phyloP scores from a whole-genome alignment of 1,139 yeast species.

The Yamadazyma siamensis region DNA sequence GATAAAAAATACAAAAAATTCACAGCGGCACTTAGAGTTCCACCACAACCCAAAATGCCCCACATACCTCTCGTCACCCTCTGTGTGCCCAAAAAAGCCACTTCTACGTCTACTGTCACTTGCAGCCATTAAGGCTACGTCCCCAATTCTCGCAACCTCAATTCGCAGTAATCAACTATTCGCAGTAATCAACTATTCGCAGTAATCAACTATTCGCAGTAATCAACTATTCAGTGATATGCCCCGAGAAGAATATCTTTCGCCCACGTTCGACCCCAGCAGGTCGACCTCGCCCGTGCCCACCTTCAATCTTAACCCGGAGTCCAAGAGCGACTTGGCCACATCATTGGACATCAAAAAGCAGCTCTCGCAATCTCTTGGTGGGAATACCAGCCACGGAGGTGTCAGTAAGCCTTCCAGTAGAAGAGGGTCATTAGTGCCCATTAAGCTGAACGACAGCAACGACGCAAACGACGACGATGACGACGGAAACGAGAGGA shows the following conservation, averaged over 20 bases:
- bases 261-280: constrained; percentile 6
- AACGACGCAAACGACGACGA: constrained; percentile 30
- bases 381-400: constrained; percentile 23
- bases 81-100: no score
- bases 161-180: no score
- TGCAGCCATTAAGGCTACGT: no score
- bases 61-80: no score
- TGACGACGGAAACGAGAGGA: constrained; percentile 50
- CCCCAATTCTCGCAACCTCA: no score
- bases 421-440: constrained; percentile 33
- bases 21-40: no score
- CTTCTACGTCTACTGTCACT: no score
- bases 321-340: constrained; percentile 26
- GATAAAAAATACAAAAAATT: no score
- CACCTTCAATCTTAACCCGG: constrained; percentile 26
- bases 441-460: constrained; percentile 23
- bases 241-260: constrained; percentile 9
- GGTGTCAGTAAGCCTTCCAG: constrained; percentile 43
- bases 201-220: no score
- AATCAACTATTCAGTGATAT: constrained; percentile 2
- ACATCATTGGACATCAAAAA: constrained; percentile 19
- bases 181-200: no score
- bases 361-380: constrained; percentile 36
- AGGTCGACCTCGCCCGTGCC: constrained; percentile 18
- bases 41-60: no score